phyloP scores from a whole-genome alignment of 2,329 filamentous ascomycete species.

The Epichloe sibirici region DNA sequence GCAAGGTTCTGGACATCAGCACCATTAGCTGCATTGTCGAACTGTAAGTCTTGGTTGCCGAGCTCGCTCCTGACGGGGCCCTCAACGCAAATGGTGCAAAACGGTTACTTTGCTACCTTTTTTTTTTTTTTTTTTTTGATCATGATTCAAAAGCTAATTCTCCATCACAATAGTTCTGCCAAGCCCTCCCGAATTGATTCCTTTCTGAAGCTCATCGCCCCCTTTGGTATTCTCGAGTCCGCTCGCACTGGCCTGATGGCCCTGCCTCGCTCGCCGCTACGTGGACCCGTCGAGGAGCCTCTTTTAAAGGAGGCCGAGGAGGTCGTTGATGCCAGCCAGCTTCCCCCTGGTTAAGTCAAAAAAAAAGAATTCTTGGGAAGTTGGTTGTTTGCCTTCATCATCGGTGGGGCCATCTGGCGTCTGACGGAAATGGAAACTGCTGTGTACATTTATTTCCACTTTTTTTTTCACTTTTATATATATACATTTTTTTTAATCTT shows the following conservation, averaged over 20 bases:
- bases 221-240: conserved; percentile 94
- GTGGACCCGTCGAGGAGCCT: conserved; percentile 57
- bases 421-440: conserved; percentile 7
- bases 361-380: not conserved
- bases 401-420: conserved; percentile 7
- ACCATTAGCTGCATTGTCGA: conserved; percentile 98
- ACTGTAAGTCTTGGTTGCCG: conserved; percentile 49
- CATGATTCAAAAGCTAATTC: not conserved
- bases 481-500: conserved; percentile 3
- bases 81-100: not conserved
- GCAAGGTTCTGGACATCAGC: conserved; percentile 95
- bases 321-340: conserved; percentile 83
- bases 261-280: conserved; percentile 80
- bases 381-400: not conserved
- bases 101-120: no score
- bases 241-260: conserved; percentile 95
- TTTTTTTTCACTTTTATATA: conserved; percentile 8
- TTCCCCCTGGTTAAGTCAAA: conserved; percentile 67
- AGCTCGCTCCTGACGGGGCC: not conserved
- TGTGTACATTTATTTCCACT: conserved; percentile 3
- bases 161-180: conserved; percentile 49
- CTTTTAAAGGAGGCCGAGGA: conserved; percentile 80
- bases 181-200: conserved; percentile 92
- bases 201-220: conserved; percentile 88
- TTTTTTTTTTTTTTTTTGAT: no score